Base-by-base conservation (phyloP, 169 alveolate genomes). In the Cryptosporidium canis region DNA sequence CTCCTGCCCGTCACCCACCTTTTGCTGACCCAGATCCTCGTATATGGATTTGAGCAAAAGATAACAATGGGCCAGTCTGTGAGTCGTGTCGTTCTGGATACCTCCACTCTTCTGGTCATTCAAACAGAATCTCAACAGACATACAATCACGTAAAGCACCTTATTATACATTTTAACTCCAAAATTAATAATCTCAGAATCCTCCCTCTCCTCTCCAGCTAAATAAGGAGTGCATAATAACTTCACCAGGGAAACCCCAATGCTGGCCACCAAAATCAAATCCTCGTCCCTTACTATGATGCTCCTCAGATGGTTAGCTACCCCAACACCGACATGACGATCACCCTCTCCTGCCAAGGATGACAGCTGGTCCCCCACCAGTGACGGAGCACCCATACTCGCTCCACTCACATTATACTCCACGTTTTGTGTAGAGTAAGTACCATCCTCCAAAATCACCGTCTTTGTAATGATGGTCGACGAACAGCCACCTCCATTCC, bases 381-480 rank as follows among this genome's bases (percentile, higher is more conserved):
- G 14, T 21, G 24, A n/a, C 31, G 7, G 27, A 8, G 70, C 24
- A 55, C 3, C 37, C 8, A 16, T 37, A 11, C 39, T 16, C 14
- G 33, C 58, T 66, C 63, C 47, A 33, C 41, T 12, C 29, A 33
- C 7, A 92, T 55, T 51, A 51, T 6, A 51, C 24, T 93, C 93
- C 18, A 93, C 77, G 2, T 96, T 94, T 66, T 95, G 96, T 3
- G 98, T 95, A 6, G 98, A 99, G 91, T 97, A 97, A 31, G 98
- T 96, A 11, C 99, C 99, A 93, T 97, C 99, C 12, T 96, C 97
- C 67, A 96, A 85, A n/a, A 96, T 94, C 3, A 96, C 97, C n/a
- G 99, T 96, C 72, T 93, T 96, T 14, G 91, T 83, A 16, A 71
- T 21, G 3, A 67, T 29, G 41, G 47, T 70, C 14, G 84, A 9